Evolutionary conservation across 805 yeast species (phyloP).

Genomic region (Lipomyces spencermartinsiae): DNA sequence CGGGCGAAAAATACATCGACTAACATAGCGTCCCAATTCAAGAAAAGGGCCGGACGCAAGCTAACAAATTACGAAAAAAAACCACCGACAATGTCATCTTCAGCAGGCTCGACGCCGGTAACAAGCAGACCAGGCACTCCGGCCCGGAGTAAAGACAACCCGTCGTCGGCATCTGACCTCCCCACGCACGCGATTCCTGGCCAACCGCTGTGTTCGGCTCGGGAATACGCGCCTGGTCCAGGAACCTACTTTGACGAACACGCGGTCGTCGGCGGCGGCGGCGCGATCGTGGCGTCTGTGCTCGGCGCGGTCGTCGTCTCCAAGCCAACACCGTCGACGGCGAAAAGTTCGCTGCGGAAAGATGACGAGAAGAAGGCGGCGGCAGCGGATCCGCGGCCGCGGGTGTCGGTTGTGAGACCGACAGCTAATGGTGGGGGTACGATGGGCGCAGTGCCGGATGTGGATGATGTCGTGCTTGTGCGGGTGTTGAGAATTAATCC

Average conservation of each 20-base stretch:
- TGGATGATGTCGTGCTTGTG: slow-evolving; percentile 81
- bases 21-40: not conserved
- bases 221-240: slow-evolving; percentile 34
- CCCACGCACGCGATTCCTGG: slow-evolving; percentile 35
- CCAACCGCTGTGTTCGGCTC: slow-evolving; percentile 33
- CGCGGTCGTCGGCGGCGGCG: slow-evolving; percentile 3
- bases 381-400: slow-evolving; percentile 37
- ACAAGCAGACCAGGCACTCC: not conserved
- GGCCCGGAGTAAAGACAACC: not conserved
- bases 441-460: slow-evolving; percentile 64
- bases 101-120: slow-evolving; percentile 1
- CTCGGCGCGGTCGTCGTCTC: slow-evolving; percentile 29
- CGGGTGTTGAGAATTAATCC: slow-evolving; percentile 69
- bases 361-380: slow-evolving; percentile 9
- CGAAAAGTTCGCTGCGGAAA: slow-evolving; percentile 5
- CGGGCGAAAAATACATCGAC: too few species aligned
- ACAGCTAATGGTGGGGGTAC: slow-evolving; percentile 32
- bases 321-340: slow-evolving; percentile 11
- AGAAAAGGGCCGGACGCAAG: not conserved
- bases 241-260: slow-evolving; percentile 32
- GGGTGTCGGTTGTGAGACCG: slow-evolving; percentile 45
- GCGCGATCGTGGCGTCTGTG: slow-evolving; percentile 28
- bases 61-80: not conserved
- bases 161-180: not conserved
- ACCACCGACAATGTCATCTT: not conserved